Evolutionary conservation across 352 stramenopile genomes (phyloP), one percentile per base, ranked within the genome.

Genomic region (Globisporangium carolinianum): DNA sequence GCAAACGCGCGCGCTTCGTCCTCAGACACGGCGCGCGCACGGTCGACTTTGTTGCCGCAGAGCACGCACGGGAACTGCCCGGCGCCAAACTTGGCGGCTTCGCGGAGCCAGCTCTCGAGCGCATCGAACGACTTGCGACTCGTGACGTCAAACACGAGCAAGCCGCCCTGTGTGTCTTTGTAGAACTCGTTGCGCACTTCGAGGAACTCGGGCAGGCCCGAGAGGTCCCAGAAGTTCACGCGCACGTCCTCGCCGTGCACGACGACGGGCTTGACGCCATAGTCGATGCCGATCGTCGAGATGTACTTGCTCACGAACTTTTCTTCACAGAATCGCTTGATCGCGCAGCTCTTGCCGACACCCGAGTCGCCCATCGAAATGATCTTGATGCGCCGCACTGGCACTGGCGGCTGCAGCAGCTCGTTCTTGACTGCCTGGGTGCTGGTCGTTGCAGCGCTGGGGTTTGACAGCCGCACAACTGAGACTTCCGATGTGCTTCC

Each of bases 111-210:
- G 14, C 56, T 68, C 32, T 96, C 79, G 1, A 98, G 63, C 6
- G 76, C 70, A 51, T 96, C 87, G 55, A 97, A 97, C 49, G 74
- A 94, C 47, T 77, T 72, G 50, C 79, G 71, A 0, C 70, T 82
- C 7, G 67, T 72, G n/a, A 95, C 71, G 55, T 96, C 86, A 62
- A 89, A 95, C 65, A 86, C 81, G 45, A 92, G 70, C 36, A 90
- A 67, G 0, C 67, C 81, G 51, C 80, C 79, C 63, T 92, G 73
- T 2, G 91, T 94, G 73, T 98, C 91, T 62, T 97, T 97, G 77
- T 98, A 98, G 62, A 98, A 98, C 75, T 98, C 95, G 66, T 98
- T 98, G 36, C 95, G 77, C 35, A 98, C 93, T 55, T 98, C 93
- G 60, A 96, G 83, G 66, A 97, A 98, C 56, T 97, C 93, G n/a